Conservation (phyloP, 306 rosid genomes). For the Luffa acutangula region DNA sequence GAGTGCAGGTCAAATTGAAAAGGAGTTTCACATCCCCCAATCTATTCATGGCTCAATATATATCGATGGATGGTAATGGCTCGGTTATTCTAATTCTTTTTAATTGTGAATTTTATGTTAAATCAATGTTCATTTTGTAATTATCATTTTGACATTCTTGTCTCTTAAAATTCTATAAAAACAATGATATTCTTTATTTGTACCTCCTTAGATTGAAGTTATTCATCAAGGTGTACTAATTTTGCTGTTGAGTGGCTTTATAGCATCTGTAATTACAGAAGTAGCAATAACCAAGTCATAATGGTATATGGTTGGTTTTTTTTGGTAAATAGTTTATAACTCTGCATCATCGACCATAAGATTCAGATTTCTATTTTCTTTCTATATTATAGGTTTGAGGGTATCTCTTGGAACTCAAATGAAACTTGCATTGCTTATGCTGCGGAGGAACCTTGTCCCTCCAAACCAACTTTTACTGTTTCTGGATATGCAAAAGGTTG, state of each 20-base stretch:
- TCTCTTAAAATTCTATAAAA: background rate
- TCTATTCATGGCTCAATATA: slow-evolving; percentile 71
- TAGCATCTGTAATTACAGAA: background rate
- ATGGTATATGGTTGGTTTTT: background rate
- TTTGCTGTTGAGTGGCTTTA: background rate
- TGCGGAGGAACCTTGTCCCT: slow-evolving; percentile 67
- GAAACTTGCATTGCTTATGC: slow-evolving; percentile 66
- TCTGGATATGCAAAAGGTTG: slow-evolving; percentile 43
- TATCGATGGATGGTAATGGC: slow-evolving; percentile 58
- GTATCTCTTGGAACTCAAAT: slow-evolving; percentile 71
- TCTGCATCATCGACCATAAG: background rate
- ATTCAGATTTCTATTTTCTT: background rate
- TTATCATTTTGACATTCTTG: background rate
- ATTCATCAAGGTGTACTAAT: background rate
- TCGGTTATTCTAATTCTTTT: background rate
- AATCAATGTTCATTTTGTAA: slow-evolving; percentile 4
- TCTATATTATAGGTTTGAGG: slow-evolving; percentile 60
- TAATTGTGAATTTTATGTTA: background rate
- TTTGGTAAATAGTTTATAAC: background rate
- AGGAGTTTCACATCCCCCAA: slow-evolving; percentile 61
- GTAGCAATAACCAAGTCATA: background rate
- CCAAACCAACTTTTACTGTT: slow-evolving; percentile 51
- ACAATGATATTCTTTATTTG: background rate
- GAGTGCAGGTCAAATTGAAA: slow-evolving; percentile 51
- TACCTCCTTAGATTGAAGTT: background rate